Evolutionary conservation across 148 eudicot species (phyloP).

Genomic region (Oxyria digyna): DNA sequence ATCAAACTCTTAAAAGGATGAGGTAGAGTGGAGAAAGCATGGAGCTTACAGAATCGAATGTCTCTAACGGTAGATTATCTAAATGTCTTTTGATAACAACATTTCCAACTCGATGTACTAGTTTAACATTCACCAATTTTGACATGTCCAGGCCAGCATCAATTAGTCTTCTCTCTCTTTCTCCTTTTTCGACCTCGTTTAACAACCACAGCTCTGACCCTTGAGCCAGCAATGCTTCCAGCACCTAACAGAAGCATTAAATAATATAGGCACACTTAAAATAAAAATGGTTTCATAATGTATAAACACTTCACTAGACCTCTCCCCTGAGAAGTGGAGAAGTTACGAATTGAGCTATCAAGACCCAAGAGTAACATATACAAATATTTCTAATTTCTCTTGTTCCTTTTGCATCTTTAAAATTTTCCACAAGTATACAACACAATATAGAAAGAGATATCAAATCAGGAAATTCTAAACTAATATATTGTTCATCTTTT

Average conservation of each 20-base stretch:
- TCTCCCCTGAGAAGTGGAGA: no score
- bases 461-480: no score
- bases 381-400: no score
- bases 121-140: constrained; percentile 53
- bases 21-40: not conserved
- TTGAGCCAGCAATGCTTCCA: constrained; percentile 75
- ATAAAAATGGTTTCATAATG: no score
- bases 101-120: constrained; percentile 84
- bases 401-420: no score
- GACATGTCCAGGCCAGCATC: constrained; percentile 87
- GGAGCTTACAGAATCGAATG: constrained; percentile 87
- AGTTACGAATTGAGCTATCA: no score
- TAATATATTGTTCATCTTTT: no score
- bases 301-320: no score
- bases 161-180: constrained; percentile 54
- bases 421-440: no score
- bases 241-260: constrained; percentile 29
- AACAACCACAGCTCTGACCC: constrained; percentile 95
- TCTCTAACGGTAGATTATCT: constrained; percentile 72
- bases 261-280: not conserved
- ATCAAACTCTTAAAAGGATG: not conserved
- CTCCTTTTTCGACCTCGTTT: constrained; percentile 72
- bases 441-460: no score
- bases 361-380: no score
- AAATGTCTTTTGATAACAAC: constrained; percentile 77